Evolutionary conservation across 164 flowering plant genomes (phyloP).

Genomic region (Macadamia integrifolia): DNA sequence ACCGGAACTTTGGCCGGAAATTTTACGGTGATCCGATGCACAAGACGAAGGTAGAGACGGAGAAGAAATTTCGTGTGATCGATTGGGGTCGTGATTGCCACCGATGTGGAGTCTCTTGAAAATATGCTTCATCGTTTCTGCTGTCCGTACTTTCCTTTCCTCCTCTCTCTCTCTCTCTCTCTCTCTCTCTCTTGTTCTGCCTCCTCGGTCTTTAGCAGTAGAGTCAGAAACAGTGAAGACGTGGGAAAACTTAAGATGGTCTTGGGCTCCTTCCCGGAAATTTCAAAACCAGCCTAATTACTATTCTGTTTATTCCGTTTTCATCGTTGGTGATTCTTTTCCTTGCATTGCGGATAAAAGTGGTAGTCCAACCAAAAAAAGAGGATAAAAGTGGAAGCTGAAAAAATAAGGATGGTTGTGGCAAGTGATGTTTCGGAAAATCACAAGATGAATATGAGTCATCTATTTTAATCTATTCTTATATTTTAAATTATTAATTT

Average conservation of each 20-base stretch:
- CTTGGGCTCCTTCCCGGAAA: not conserved
- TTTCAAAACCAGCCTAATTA: not conserved
- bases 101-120: slow-evolving; percentile 88
- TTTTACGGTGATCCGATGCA: slow-evolving; percentile 34
- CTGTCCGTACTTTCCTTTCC: not conserved
- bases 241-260: slow-evolving; percentile 1
- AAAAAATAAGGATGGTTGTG: no score
- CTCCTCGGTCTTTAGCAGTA: not conserved
- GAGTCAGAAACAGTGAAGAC: not conserved
- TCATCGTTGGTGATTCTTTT: not conserved
- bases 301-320: not conserved
- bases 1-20: slow-evolving; percentile 6
- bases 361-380: no score
- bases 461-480: no score
- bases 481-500: no score
- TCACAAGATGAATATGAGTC: no score
- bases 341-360: no score
- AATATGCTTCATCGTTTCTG: slow-evolving; percentile 63
- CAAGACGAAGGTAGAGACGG: slow-evolving; percentile 20
- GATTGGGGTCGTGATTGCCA: slow-evolving; percentile 50
- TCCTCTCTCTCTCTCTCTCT: not conserved
- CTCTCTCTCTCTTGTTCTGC: not conserved
- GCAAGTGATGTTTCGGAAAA: no score
- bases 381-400: no score
- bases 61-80: slow-evolving; percentile 46